A percentile compares a stretch with the other conserved stretches of the same genome.
These are phyloP conservation scores for Saturnispora sanitii DNA, from an alignment of 805 yeast genomes.

Conservation along the genomic window DNA sequence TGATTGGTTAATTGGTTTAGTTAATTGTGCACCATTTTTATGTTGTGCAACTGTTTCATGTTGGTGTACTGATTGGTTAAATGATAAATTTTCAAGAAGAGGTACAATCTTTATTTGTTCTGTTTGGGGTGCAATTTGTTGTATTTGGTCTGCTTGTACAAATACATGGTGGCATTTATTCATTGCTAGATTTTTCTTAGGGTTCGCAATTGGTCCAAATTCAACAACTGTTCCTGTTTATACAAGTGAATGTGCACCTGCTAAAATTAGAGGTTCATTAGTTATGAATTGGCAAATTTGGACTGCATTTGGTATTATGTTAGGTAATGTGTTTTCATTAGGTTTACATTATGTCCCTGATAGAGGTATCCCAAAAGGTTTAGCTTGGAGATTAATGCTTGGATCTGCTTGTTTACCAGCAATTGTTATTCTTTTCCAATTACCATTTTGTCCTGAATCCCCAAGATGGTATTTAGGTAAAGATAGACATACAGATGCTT, in stretches of 20 bases:
- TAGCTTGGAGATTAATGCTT: conserved; percentile 64
- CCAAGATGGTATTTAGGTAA: conserved; percentile 76
- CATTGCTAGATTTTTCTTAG: conserved; percentile 54
- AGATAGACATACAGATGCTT: conserved; percentile 51
- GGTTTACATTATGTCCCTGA: conserved; percentile 50
- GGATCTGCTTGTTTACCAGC: conserved; percentile 65
- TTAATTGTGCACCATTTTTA: conserved; percentile 63
- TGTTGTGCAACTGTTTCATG: conserved; percentile 52
- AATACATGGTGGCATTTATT: conserved; percentile 61
- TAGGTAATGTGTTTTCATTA: conserved; percentile 56
- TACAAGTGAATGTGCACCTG: conserved; percentile 57
- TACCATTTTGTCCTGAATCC: conserved; percentile 63
- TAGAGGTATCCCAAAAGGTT: conserved; percentile 37
- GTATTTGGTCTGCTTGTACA: conserved; percentile 60
- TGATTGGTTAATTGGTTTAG: conserved; percentile 51
- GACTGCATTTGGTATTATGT: conserved; percentile 67
- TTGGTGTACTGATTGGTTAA: conserved; percentile 54
- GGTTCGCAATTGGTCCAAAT: conserved; percentile 64
- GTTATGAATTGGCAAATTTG: conserved; percentile 71
- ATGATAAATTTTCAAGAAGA: conserved; percentile 50
- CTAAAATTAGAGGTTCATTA: conserved; percentile 52
- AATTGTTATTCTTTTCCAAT: conserved; percentile 44
- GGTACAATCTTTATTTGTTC: conserved; percentile 60
- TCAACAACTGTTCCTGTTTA: conserved; percentile 72
- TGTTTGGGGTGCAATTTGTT: conserved; percentile 46